These are phyloP conservation scores for Collybia mongolica DNA, from an alignment of 768 basidiomycete species.

Conservation along the genomic window DNA sequence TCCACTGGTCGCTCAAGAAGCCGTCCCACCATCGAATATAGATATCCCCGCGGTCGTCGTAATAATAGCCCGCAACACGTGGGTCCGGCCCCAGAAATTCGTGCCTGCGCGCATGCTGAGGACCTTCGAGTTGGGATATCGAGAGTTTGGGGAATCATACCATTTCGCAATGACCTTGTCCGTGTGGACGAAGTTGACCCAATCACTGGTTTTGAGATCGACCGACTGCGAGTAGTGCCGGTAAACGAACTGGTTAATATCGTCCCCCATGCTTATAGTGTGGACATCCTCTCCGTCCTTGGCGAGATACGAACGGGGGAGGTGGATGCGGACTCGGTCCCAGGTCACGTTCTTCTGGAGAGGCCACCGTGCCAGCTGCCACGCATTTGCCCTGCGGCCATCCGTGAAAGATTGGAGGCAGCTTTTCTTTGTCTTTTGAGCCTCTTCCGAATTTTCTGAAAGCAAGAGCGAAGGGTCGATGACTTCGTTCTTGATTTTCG, in stretches of 20 bases:
- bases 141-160: conserved; percentile 14
- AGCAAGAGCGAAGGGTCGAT: conserved; percentile 14
- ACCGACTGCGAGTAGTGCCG: conserved; percentile 20
- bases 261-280: conserved; percentile 25
- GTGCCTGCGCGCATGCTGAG: conserved; percentile 24
- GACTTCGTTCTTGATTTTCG: neutral
- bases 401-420: conserved; percentile 27
- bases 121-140: neutral
- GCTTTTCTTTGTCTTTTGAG: conserved; percentile 20
- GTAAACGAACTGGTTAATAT: conserved; percentile 37
- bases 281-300: conserved; percentile 32
- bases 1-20: conserved; percentile 42
- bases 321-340: conserved; percentile 29
- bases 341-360: conserved; percentile 29
- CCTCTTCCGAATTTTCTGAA: conserved; percentile 16
- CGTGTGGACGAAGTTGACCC: conserved; percentile 33
- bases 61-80: conserved; percentile 38
- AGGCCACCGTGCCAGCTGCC: conserved; percentile 40
- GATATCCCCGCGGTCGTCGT: conserved; percentile 34
- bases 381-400: conserved; percentile 31
- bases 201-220: conserved; percentile 14
- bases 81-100: conserved; percentile 45
- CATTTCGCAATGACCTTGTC: conserved; percentile 29
- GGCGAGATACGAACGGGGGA: conserved; percentile 38
- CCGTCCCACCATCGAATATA: conserved; percentile 44